Base-by-base conservation (phyloP, 176 grass and related monocot genomes). In the Elymus sibiricus region DNA sequence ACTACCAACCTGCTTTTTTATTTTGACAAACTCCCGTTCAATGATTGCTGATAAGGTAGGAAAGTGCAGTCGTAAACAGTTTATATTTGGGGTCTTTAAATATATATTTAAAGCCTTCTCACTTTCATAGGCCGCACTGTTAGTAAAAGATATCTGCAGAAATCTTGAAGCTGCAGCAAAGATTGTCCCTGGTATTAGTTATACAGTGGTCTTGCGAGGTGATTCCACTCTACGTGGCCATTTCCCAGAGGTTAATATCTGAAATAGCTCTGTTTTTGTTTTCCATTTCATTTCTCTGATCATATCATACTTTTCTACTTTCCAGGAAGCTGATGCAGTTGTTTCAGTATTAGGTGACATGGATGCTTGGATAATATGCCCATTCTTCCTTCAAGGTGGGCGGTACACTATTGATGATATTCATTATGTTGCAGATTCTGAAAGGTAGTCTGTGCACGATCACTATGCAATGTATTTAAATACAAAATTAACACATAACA, bases 301-400 rank as follows among this genome's bases (percentile, higher is more conserved):
- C 42, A 83, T 72, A 72, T 8, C 35, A 8, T 74, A 34, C 53
- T 77, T 38, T 88, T 85, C 16, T 84, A 65, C 78, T 88, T 92
- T 77, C 19, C 85, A 98, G 95, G 95, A 98, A 98, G 91, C 93
- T 68, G 91, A 98, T 85, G 91, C 95, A 47, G 93, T 85, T 88
- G 87, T 95, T 64, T 98, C 95, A 64, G 86, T 98, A 87, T 88
- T 98, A 85, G 95, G 95, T 26, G 95, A 98, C 85, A 98, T 98
- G 89, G 95, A 98, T 90, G 95, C 95, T 85, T 98, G 95, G 91
- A 98, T 98, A 85, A 98, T 98, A 68, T 98, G 95, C 60, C 95
- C 95, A 70, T 98, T 98, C 84, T 98, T 98, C 82, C 90, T 98
- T 87, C 95, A 98, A 95, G 95, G 93, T 77, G 95, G 95, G 28